phyloP scores from a whole-genome alignment of 331 rosid genomes.

The Malus hybrid region DNA sequence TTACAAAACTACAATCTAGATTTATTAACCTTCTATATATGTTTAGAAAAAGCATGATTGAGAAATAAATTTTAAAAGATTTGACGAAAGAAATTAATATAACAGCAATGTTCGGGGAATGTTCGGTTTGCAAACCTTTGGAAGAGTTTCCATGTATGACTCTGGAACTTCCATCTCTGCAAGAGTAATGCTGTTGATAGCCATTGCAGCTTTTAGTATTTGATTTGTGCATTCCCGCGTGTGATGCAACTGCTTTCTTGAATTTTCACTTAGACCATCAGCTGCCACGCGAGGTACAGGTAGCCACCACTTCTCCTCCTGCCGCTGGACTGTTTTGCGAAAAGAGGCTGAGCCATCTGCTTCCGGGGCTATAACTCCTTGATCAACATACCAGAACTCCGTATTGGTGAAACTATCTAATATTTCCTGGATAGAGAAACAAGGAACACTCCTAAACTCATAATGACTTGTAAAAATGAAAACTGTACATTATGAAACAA shows the following conservation, averaged over 20 bases:
- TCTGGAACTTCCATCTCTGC: conserved; percentile 62
- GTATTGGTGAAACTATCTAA: conserved; percentile 33
- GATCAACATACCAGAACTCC: conserved; percentile 61
- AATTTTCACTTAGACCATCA: conserved; percentile 34
- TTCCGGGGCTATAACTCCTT: conserved; percentile 42
- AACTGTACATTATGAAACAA: neutral
- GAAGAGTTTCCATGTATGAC: conserved; percentile 50
- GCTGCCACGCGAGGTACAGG: conserved; percentile 51
- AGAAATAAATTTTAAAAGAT: neutral
- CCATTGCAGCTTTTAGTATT: conserved; percentile 48
- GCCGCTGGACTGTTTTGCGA: conserved; percentile 36
- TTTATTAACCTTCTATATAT: neutral
- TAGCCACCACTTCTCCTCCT: conserved; percentile 64
- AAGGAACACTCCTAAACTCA: neutral
- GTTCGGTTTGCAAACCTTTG: conserved; percentile 27
- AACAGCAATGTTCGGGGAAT: neutral
- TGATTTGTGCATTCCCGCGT: conserved; percentile 43
- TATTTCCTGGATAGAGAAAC: conserved; percentile 25
- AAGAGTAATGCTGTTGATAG: conserved; percentile 43
- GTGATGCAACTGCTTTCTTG: conserved; percentile 47
- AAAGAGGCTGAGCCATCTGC: conserved; percentile 47
- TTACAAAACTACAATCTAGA: neutral
- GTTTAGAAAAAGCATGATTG: neutral
- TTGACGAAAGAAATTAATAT: neutral
- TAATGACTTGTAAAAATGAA: neutral